Evolutionary conservation across 2,329 filamentous ascomycete species (phyloP), one percentile per base, ranked within the genome.

Genomic region (Pseudonectria foliicola): DNA sequence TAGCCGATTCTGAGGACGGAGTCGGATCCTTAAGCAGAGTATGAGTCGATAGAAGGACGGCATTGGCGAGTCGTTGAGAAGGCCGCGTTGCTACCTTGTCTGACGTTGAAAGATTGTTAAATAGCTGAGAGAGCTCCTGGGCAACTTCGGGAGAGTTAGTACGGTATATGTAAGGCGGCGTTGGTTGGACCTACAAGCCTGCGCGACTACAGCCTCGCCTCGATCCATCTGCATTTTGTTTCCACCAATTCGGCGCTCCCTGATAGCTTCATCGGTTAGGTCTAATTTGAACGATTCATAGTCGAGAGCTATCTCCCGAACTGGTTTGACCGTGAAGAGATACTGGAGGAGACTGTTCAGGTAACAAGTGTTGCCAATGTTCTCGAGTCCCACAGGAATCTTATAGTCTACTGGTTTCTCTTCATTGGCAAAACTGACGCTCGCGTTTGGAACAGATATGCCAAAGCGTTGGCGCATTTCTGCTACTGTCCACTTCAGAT

Each of bases 341-440:
- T 94, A 96, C 52, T 98, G 92, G 8, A 98, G 70, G 31, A 98
- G 74, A 61, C 90, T 96, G 66, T 98, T 98, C 35, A 98, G 71
- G 53, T 98, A 98, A 59, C 92, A 98, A 0, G 93, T 98, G 53
- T 98, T 98, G 39, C 92, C 89, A 38, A 96, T 94, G 49, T 96
- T 98, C 44, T 80, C 75, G 6, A 96, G 71, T 0, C 92, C 92
- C 14, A 94, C 85, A 0, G 92, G 92, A 59, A 85, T 79, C 21
- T 75, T 67, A 30, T 62, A 50, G 36, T 66, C 52, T 11, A 54
- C 52, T 3, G 50, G 36, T 26, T 34, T 42, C 12, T 28, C 25
- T 13, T 28, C 29, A 14, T 10, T 27, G 25, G 34, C 26, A 4
- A 21, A 7, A 15, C 6, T 27, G 7, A 25, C 26, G 13, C 28